Evolutionary conservation across 352 stramenopile genomes (phyloP), one percentile per base, ranked within the genome.

Genomic region (Phytophthora europaea): DNA sequence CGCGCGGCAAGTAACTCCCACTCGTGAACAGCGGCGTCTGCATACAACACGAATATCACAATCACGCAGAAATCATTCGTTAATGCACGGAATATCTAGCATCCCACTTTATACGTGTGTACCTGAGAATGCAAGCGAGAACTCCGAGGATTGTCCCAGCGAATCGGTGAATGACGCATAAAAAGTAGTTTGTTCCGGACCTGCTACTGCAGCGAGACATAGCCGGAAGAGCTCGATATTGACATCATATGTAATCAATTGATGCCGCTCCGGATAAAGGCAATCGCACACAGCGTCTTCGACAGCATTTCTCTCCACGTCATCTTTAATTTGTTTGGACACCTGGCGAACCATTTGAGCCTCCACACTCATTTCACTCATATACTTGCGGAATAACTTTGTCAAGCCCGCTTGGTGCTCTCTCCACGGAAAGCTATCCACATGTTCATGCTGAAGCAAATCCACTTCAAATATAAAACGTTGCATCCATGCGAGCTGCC

Each of bases 1-100:
- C 81, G 80, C 2, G 84, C 78, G 18, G 81, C 79, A 23, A 84
- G 64, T 43, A 80, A 72, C 60, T 90, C 83, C 81, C 81, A 90
- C 31, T 85, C 77, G 33, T 88, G 72, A 34, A 47, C 61, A 31
- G 79, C 83, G 47, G 70, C 54, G n/a, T 75, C 81, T 90, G 56
- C 26, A 48, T 28, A 60, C 56, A 55, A 9, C 13, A 57, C 48
- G 33, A 20, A 52, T 54, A 18, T 57, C 61, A 54, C 48, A 59
- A 36, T n/a, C 20, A 51, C 22, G 10, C 48, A 28, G n/a, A 53
- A 43, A 28, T 53, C 10, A 28, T 53, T 53, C 16, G 31, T 31
- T 58, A 10, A 20, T 22, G 15, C 18, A 51, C 28, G 13, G 48
- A 65, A 67, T 6, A 6, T 34, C 36, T 61, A 28, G 15, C 43